These are phyloP conservation scores for Cyberlindnera veronae DNA, from an alignment of 805 yeast species.

Conservation along the genomic window DNA sequence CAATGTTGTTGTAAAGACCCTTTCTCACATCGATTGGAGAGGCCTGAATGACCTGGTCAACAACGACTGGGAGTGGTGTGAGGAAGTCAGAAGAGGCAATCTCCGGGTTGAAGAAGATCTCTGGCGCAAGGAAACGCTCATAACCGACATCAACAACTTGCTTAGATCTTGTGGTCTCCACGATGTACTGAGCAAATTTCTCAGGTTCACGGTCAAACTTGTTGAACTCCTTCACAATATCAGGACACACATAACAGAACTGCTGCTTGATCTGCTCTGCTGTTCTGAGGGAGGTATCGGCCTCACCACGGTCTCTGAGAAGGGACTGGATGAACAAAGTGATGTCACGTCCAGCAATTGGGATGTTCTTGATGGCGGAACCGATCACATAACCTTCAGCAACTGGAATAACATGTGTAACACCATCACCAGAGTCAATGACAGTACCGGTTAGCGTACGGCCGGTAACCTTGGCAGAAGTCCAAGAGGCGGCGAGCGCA, in stretches of 20 bases:
- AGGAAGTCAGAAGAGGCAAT: constrained; percentile 92
- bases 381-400: constrained; percentile 99
- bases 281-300: constrained; percentile 87
- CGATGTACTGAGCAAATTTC: constrained; percentile 88
- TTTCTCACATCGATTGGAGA: constrained; percentile 98
- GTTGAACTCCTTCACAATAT: constrained; percentile 92
- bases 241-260: constrained; percentile 96
- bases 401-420: constrained; percentile 97
- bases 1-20: constrained; percentile 92
- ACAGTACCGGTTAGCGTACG: constrained; percentile 97
- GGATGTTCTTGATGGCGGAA: constrained; percentile 93
- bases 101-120: constrained; percentile 96
- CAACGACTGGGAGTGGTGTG: constrained; percentile 94
- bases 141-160: constrained; percentile 90
- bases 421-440: constrained; percentile 98
- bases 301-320: constrained; percentile 95
- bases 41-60: constrained; percentile 90
- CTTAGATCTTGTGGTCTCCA: constrained; percentile 64
- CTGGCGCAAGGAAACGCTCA: constrained; percentile 98
- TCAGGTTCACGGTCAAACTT: constrained; percentile 93
- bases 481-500: constrained; percentile 99
- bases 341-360: constrained; percentile 98
- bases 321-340: constrained; percentile 90
- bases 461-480: constrained; percentile 90
- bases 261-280: constrained; percentile 97